phyloP scores from a whole-genome alignment of 306 rosid species.

The Prunus mongolica region DNA sequence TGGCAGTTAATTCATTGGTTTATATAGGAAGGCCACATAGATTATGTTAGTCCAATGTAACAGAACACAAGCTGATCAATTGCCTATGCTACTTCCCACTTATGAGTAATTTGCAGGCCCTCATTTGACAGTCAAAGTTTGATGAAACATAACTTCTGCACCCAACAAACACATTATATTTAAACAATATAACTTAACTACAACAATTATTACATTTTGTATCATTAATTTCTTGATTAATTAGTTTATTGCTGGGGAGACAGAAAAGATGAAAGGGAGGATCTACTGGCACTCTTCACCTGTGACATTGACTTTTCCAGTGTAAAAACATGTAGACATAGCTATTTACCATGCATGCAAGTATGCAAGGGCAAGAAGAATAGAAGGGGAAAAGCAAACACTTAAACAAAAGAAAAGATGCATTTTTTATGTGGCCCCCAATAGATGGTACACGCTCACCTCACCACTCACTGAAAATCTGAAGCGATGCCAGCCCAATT shows the following conservation, averaged over 20 bases:
- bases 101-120: conserved; percentile 16
- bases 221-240: background rate
- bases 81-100: conserved; percentile 9
- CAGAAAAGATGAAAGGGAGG: background rate
- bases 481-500: conserved; percentile 28
- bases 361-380: background rate
- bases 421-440: conserved; percentile 25
- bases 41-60: conserved; percentile 17
- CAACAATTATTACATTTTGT: no score
- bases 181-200: background rate
- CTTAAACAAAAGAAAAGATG: background rate
- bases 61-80: background rate
- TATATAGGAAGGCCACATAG: conserved; percentile 4
- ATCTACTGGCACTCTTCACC: background rate
- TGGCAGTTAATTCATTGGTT: background rate
- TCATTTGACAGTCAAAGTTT: background rate
- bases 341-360: conserved; percentile 35
- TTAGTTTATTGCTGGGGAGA: background rate
- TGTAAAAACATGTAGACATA: background rate
- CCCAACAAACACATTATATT: background rate
- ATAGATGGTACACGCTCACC: conserved; percentile 13
- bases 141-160: background rate
- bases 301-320: background rate
- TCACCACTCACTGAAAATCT: conserved; percentile 4
- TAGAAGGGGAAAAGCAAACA: background rate